Evolutionary conservation across 73 alveolate genomes (phyloP), one percentile per base, ranked within the genome.

Genomic region (Uronychia binucleata): DNA sequence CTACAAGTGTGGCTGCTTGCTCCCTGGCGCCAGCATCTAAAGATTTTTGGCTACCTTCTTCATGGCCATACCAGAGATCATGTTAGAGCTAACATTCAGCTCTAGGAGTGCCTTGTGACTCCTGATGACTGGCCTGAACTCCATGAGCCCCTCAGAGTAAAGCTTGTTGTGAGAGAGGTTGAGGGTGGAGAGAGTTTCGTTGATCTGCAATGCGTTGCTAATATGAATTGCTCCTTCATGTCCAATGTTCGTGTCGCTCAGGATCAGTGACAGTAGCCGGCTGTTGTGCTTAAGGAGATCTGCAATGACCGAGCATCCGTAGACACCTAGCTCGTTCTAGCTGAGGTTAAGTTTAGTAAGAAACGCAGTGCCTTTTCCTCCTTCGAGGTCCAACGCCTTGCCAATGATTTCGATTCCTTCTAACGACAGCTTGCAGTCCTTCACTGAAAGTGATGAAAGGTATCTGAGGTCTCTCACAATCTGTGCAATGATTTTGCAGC

Each of bases 11-110:
- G 81, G 67, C 67, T 46, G 67, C 67, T 46, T 46, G 67, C 67
- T 46, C n/a, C 67, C 67, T 11, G 67, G 67, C n/a, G 67, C 5
- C 5, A 46, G 5, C 67, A 46, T 46, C 19, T 46, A 19, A 46
- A 46, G 67, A 19, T 11, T 19, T 19, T 46, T 46, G 67, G 67
- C 67, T 19, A 46, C n/a, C 67, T 46, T 46, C 67, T 46, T 46
- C n/a, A 46, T 19, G 5, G 67, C 67, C 67, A 46, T 46, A 11
- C 67, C 67, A 46, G 67, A 46, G 67, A 75, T 75, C 58, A 75
- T 32, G 32, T 75, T 75, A 30, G 25, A 27, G 30, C 57, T 13
- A 5, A 27, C 46, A 30, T 75, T 30, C 19, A 75, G 35, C 46
- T 28, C 28, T 58, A 28, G 25, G 27, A 75, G n/a, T 5, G 46